Base-by-base conservation (phyloP, 2,329 filamentous ascomycete species). In the Escovopsis sp. region DNA sequence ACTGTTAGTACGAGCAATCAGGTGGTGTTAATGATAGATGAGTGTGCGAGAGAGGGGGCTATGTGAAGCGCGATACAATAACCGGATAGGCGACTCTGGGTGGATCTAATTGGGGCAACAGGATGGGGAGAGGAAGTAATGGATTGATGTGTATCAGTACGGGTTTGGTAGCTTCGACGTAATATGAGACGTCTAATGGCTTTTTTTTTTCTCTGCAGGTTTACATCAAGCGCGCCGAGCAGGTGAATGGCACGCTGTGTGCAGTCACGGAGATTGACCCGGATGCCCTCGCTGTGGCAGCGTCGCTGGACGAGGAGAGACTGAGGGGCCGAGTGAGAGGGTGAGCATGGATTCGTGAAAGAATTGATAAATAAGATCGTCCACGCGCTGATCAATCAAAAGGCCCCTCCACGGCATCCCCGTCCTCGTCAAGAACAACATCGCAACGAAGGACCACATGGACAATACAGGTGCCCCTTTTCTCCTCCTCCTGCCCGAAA, bases 361-460 rank as follows among this genome's bases (percentile, higher is more conserved):
- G 20, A 20, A 20, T 20, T 6, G 6, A 20, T 20, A 6, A 4
- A 20, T 20, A 6, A 6, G 20, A 20, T 6, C 6, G 4, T 9
- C n/a, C 25, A 25, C 20, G n/a, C 35, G 16, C 39, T 40, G 7
- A 40, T 35, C 3, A 6, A 13, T 11, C 24, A 20, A n/a, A 12
- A 50, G 48, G 0, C 72, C 73, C 1, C 59, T 80, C 1, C 74
- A 81, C 53, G 77, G 77, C 2, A 67, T 81, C 2, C 77, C 77
- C 0, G 70, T 81, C 35, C 57, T 81, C 4, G 67, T 81, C 58
- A 81, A 81, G 58, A 72, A 79, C 57, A 79, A 77, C 53, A 78
- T 79, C 44, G 76, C 71, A 24, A 81, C 76, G 0, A 54, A 58
- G 1, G 76, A 79, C 51, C 53, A 65, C 47, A 76, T 77, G 71